Conservation (phyloP, 441 rosid genomes). For the Gossypium lobatum region DNA sequence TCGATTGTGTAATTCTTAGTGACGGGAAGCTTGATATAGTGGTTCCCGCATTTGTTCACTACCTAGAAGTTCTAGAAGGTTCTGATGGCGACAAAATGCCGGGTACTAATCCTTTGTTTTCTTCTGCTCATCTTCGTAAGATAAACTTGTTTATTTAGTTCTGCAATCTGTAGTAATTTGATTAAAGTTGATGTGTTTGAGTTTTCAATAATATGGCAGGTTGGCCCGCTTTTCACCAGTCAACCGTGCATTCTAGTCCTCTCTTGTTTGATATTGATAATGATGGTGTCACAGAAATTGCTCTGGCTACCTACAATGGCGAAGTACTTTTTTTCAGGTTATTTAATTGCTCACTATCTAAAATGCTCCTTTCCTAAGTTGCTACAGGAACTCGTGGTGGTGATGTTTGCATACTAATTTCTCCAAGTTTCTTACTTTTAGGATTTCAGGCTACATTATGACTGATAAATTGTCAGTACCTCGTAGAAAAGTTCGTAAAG, state of each 20-base stretch:
- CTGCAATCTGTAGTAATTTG: not conserved
- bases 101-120: slow-evolving; percentile 35
- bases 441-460: slow-evolving; percentile 96
- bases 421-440: slow-evolving; percentile 23
- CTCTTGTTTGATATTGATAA: slow-evolving; percentile 90
- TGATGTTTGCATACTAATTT: slow-evolving; percentile 6
- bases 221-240: slow-evolving; percentile 99
- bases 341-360: not conserved
- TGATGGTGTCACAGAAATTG: slow-evolving; percentile 95
- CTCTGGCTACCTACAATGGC: slow-evolving; percentile 94
- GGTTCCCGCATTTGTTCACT: slow-evolving; percentile 94
- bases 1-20: slow-evolving; percentile 29
- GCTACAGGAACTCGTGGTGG: not conserved
- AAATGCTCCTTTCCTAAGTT: not conserved
- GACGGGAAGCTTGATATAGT: slow-evolving; percentile 99
- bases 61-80: slow-evolving; percentile 98
- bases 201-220: slow-evolving; percentile 38
- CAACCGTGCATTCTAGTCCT: slow-evolving; percentile 96
- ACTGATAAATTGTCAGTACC: slow-evolving; percentile 87
- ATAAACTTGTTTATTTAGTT: slow-evolving; percentile 8
- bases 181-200: slow-evolving; percentile 8
- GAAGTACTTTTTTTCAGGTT: slow-evolving; percentile 96
- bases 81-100: slow-evolving; percentile 99
- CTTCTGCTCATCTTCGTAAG: not conserved
- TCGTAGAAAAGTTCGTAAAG: slow-evolving; percentile 77